Evolutionary conservation across 2,329 filamentous ascomycete species (phyloP).

Genomic region (Colletotrichum destructivum): DNA sequence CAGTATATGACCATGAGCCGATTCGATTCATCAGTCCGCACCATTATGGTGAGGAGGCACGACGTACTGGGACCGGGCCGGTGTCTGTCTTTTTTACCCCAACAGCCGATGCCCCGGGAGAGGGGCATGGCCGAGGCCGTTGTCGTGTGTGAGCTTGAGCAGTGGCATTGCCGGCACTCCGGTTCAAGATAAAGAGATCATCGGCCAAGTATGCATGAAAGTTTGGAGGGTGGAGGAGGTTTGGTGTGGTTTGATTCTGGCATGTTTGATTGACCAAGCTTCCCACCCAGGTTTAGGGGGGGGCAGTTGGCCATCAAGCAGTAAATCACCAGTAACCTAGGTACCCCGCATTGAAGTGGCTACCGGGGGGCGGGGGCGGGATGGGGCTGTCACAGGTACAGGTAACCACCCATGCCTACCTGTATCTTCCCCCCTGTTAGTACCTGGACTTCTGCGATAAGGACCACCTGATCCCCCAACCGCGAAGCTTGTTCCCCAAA

Average conservation of each 20-base stretch:
- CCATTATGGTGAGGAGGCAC: background rate
- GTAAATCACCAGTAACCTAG: too few relatives aligned
- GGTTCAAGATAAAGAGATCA: slow-evolving; percentile 4
- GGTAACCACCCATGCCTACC: too few relatives aligned
- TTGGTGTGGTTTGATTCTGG: background rate
- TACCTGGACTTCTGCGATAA: background rate
- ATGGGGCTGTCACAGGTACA: too few relatives aligned
- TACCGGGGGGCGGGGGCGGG: background rate
- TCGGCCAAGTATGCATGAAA: background rate
- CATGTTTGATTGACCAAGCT: background rate
- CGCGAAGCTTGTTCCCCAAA: slow-evolving; percentile 6
- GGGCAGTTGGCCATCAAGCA: background rate
- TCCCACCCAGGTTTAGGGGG: background rate
- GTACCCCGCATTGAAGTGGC: background rate
- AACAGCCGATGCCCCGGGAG: background rate
- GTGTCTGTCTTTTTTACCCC: slow-evolving; percentile 4
- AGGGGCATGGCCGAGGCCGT: background rate
- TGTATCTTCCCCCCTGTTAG: too few relatives aligned
- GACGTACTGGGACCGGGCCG: background rate
- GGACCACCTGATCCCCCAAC: slow-evolving; percentile 2
- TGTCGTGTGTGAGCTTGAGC: background rate
- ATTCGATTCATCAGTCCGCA: slow-evolving; percentile 1
- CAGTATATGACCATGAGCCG: background rate
- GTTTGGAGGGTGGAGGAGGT: slow-evolving; percentile 4
- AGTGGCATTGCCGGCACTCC: background rate